These are phyloP conservation scores for Aegilops speltoides DNA, from an alignment of 176 grass and related monocot genomes.

Conservation along the genomic window DNA sequence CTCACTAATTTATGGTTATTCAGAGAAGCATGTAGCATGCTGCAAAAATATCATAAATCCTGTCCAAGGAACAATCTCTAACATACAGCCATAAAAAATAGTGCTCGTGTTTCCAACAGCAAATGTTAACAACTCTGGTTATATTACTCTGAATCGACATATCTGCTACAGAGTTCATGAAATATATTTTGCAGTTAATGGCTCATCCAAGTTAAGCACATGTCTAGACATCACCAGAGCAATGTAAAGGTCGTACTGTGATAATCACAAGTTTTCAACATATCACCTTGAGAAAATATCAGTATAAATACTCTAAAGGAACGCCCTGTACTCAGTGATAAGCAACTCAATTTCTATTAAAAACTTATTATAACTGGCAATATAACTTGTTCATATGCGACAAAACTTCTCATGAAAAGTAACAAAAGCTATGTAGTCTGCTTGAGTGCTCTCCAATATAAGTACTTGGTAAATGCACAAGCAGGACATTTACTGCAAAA, in stretches of 20 bases:
- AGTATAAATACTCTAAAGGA: too few species aligned
- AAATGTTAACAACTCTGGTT: neutral
- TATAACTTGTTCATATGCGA: too few species aligned
- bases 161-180: neutral
- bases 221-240: too few species aligned
- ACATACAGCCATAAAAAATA: too few species aligned
- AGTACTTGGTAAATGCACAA: too few species aligned
- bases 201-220: neutral
- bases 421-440: too few species aligned
- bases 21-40: neutral
- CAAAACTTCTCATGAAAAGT: too few species aligned
- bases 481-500: too few species aligned
- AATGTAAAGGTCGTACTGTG: neutral
- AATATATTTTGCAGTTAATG: neutral
- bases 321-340: neutral
- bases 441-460: too few species aligned
- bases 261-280: neutral
- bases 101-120: neutral
- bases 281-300: neutral
- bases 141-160: neutral
- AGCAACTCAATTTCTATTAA: neutral
- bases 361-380: too few species aligned
- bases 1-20: neutral
- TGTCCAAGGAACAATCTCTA: neutral
- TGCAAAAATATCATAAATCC: neutral